These are phyloP conservation scores for Pinus albicaulis DNA, from an alignment of 75 land plant species.

Conservation along the genomic window DNA sequence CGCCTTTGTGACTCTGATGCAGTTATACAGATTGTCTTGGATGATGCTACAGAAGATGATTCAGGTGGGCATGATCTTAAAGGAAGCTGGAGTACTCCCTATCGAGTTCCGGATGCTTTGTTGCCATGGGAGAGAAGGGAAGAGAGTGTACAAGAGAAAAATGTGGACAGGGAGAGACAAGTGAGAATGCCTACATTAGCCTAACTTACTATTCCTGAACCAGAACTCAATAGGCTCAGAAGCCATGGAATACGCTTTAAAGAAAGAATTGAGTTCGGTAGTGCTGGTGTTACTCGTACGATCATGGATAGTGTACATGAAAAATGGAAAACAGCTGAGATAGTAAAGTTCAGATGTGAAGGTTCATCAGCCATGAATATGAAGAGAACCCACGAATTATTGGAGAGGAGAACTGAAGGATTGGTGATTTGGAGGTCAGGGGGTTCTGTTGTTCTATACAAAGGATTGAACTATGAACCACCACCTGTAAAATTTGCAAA, in stretches of 20 bases:
- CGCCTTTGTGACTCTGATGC: conserved; percentile 59
- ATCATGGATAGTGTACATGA: conserved; percentile 22
- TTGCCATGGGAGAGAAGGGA: conserved; percentile 66
- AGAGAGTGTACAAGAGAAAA: conserved; percentile 13
- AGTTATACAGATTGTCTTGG: conserved; percentile 41
- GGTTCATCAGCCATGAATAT: conserved; percentile 78
- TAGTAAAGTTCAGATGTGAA: conserved; percentile 75
- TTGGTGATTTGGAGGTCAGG: conserved; percentile 95
- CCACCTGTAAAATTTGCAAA: conserved; percentile 23
- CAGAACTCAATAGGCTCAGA: conserved; percentile 64
- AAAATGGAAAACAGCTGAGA: conserved; percentile 68
- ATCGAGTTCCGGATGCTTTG: neutral
- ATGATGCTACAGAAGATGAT: conserved; percentile 13
- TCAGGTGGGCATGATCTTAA: conserved; percentile 38
- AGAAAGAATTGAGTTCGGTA: conserved; percentile 54
- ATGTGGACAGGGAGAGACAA: conserved; percentile 16
- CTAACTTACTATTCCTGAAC: conserved; percentile 72
- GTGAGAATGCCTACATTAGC: conserved; percentile 55
- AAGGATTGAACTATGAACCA: conserved; percentile 68
- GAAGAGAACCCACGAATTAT: conserved; percentile 76
- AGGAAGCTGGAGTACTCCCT: conserved; percentile 20
- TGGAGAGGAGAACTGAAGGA: conserved; percentile 94
- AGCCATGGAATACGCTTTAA: conserved; percentile 38
- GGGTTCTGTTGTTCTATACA: conserved; percentile 67
- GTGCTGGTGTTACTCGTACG: conserved; percentile 67